Conservation (phyloP, 352 stramenopile genomes). For the Phytopythium ostracodes region DNA sequence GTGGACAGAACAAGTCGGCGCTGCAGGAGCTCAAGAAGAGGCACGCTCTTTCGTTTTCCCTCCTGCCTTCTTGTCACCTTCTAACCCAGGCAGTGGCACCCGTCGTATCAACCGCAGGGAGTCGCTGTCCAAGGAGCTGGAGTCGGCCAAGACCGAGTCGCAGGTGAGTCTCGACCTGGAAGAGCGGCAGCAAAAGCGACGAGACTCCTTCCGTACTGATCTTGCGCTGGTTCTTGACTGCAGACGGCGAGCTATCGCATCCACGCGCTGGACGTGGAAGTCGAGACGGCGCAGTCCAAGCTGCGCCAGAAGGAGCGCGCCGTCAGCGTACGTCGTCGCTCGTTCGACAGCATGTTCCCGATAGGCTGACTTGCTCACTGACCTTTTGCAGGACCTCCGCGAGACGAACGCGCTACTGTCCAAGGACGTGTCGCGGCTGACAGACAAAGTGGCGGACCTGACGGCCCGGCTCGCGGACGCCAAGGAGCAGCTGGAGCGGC, state of each 20-base stretch:
- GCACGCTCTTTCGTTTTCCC: conserved; percentile 12
- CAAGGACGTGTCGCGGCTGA: conserved; percentile 57
- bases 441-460: conserved; percentile 42
- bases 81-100: neutral
- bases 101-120: conserved; percentile 25
- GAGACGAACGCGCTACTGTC: conserved; percentile 57
- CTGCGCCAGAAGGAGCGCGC: conserved; percentile 66
- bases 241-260: conserved; percentile 72
- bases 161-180: conserved; percentile 26
- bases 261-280: conserved; percentile 66
- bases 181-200: too few species aligned
- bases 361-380: neutral
- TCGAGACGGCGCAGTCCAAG: conserved; percentile 73
- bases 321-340: conserved; percentile 31
- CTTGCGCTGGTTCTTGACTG: neutral
- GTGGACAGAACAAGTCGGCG: conserved; percentile 73
- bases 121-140: conserved; percentile 59
- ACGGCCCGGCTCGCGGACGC: conserved; percentile 40
- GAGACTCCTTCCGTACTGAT: neutral
- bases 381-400: conserved; percentile 37
- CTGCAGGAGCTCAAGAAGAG: conserved; percentile 82
- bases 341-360: neutral
- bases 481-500: conserved; percentile 55
- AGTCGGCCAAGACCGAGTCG: conserved; percentile 60
- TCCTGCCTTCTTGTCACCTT: neutral